These are phyloP conservation scores for Lodderomyces metapsilosis DNA, from an alignment of 1,139 yeast species.

Conservation along the genomic window DNA sequence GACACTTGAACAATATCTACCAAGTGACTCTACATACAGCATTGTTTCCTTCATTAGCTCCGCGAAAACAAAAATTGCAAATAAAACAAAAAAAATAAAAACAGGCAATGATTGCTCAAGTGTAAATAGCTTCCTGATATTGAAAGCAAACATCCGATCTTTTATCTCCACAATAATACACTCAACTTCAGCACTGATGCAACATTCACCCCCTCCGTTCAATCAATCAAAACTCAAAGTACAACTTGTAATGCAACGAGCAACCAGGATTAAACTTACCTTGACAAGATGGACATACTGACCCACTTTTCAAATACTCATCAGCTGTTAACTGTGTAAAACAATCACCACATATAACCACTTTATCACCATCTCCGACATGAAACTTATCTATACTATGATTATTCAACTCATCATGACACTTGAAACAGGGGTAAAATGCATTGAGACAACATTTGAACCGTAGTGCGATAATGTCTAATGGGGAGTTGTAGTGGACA, in stretches of 20 bases:
- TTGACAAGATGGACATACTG: slow-evolving; percentile 26
- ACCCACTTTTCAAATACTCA: slow-evolving; percentile 21
- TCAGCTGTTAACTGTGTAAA: slow-evolving; percentile 26
- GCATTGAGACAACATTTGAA: slow-evolving; percentile 34
- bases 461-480: slow-evolving; percentile 44
- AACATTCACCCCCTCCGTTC: no score
- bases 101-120: no score
- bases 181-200: no score
- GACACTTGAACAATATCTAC: no score
- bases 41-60: no score
- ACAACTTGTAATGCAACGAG: slow-evolving; percentile 34
- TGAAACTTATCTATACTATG: slow-evolving; percentile 22
- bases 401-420: slow-evolving; percentile 27
- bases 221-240: slow-evolving; percentile 24
- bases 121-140: no score
- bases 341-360: slow-evolving; percentile 42
- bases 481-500: slow-evolving; percentile 31
- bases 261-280: slow-evolving; percentile 40
- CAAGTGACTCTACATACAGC: no score
- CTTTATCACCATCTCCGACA: slow-evolving; percentile 17
- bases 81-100: no score
- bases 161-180: no score
- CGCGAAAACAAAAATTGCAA: no score
- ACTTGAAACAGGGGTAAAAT: slow-evolving; percentile 42
- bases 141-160: no score